phyloP scores from a whole-genome alignment of 768 basidiomycete species.

The Amanita inopinata region DNA sequence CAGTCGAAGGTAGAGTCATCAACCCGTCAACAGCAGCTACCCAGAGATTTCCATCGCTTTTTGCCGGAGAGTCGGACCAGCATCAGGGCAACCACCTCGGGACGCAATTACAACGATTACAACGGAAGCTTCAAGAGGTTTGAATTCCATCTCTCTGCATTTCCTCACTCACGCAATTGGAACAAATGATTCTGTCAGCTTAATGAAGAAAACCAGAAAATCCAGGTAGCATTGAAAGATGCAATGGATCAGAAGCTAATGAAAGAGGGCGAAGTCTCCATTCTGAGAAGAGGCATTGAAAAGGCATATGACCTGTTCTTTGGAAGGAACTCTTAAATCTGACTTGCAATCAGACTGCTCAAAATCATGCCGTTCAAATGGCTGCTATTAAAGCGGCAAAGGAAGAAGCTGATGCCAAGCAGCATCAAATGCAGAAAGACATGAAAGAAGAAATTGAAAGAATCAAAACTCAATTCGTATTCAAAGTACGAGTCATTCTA shows the following conservation, averaged over 20 bases:
- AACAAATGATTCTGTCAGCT: constrained; percentile 27
- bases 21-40: background rate
- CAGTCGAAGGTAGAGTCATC: background rate
- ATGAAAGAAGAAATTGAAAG: constrained; percentile 63
- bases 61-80: background rate
- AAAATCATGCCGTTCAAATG: constrained; percentile 50
- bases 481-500: constrained; percentile 40
- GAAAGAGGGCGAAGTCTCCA: constrained; percentile 65
- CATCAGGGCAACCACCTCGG: constrained; percentile 11
- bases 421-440: constrained; percentile 46
- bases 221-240: constrained; percentile 34
- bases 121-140: constrained; percentile 15
- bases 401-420: constrained; percentile 50
- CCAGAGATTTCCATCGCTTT: background rate
- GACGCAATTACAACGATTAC: constrained; percentile 20
- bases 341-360: constrained; percentile 32
- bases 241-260: constrained; percentile 41
- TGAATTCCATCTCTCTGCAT: background rate
- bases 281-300: constrained; percentile 56
- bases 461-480: constrained; percentile 55
- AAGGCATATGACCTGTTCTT: constrained; percentile 34
- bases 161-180: background rate
- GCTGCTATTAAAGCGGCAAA: constrained; percentile 47
- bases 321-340: background rate
- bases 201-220: constrained; percentile 35